Evolutionary conservation across 257 asterid genomes (phyloP).

Genomic region (Marsdenia floribunda): DNA sequence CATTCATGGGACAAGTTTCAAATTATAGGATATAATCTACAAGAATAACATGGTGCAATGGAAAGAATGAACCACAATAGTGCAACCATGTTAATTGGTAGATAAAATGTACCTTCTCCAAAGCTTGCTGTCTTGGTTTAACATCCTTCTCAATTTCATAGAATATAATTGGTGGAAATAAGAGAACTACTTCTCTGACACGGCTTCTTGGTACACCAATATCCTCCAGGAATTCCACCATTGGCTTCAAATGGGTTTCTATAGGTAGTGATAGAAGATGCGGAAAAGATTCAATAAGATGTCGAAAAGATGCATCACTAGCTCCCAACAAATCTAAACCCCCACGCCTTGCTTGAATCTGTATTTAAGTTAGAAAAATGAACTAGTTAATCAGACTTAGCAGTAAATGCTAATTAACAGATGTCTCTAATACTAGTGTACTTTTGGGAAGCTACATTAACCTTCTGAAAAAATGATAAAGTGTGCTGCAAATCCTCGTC

Average conservation of each 20-base stretch:
- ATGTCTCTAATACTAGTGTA: background rate
- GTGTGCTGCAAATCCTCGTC: constrained; percentile 95
- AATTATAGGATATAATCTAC: background rate
- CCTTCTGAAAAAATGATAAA: constrained; percentile 89
- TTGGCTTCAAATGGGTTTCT: constrained; percentile 50
- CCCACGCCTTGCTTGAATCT: constrained; percentile 97
- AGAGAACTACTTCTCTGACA: constrained; percentile 42
- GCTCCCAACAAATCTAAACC: constrained; percentile 66
- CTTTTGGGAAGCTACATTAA: constrained; percentile 17
- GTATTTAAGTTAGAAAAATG: constrained; percentile 2
- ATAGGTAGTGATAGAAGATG: constrained; percentile 56
- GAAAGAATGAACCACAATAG: background rate
- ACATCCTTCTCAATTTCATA: constrained; percentile 61
- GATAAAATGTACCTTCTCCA: constrained; percentile 48
- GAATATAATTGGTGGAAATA: constrained; percentile 70
- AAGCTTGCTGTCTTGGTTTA: constrained; percentile 53
- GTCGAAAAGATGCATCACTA: constrained; percentile 52
- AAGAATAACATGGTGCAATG: background rate
- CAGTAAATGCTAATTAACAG: background rate
- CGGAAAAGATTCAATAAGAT: constrained; percentile 86
- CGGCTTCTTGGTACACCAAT: constrained; percentile 59
- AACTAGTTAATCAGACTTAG: background rate
- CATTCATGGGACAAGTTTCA: background rate
- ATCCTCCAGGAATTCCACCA: constrained; percentile 54
- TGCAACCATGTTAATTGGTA: background rate